Percentiles rank a stretch among this genome's conserved stretches.
Evolutionary conservation across 2,329 filamentous ascomycete genomes (phyloP).

Genomic region (Orbilia quercus): DNA sequence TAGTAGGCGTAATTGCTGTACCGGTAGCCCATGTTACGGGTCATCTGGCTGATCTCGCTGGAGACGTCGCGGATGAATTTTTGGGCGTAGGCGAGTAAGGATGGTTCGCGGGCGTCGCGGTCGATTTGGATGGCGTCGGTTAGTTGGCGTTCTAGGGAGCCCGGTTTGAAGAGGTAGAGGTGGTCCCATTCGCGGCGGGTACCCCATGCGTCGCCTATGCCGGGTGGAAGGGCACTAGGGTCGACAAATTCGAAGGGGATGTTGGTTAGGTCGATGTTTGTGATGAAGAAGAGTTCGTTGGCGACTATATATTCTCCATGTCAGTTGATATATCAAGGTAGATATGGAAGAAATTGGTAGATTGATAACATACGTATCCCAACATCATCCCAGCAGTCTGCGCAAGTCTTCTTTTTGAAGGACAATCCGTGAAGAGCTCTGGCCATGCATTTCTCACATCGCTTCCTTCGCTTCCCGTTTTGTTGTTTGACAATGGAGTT

Average conservation of each 20-base stretch:
- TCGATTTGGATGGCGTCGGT: constrained; percentile 4
- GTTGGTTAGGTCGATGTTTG: constrained; percentile 18
- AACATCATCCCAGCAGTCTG: constrained; percentile 54
- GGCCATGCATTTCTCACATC: constrained; percentile 51
- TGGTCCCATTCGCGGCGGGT: constrained; percentile 39
- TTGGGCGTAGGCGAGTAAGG: constrained; percentile 12
- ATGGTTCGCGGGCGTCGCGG: neutral
- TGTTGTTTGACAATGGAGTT: constrained; percentile 53
- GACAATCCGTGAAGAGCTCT: constrained; percentile 16
- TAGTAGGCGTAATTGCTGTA: constrained; percentile 27
- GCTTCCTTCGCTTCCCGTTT: constrained; percentile 39
- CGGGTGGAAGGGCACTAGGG: neutral
- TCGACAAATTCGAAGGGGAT: constrained; percentile 30
- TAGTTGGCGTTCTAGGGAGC: constrained; percentile 18
- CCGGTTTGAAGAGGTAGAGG: constrained; percentile 43
- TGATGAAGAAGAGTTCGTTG: constrained; percentile 41
- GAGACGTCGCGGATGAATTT: constrained; percentile 16
- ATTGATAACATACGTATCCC: constrained; percentile 38
- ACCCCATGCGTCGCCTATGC: neutral
- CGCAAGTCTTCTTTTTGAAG: constrained; percentile 49
- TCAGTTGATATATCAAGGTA: neutral
- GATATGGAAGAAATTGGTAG: neutral
- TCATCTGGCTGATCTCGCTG: constrained; percentile 8
- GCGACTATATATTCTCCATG: constrained; percentile 24
- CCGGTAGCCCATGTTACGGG: constrained; percentile 25